Conservation (phyloP, 768 basidiomycete genomes). For the Pisolithus microcarpus region DNA sequence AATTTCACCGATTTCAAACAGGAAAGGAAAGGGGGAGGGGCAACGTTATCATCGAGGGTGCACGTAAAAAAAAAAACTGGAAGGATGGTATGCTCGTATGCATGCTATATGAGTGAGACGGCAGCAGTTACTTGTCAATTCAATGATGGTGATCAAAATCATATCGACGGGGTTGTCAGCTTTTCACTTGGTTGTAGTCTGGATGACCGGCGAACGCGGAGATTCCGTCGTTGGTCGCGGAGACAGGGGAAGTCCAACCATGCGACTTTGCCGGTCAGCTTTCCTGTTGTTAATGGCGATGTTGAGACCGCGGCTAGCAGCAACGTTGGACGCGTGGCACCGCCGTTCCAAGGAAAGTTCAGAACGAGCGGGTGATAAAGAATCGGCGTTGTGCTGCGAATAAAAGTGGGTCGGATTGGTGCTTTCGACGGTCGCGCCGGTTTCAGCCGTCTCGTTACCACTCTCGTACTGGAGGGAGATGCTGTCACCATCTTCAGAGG, state of each 20-base stretch:
- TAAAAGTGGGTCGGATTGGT: conserved; percentile 29
- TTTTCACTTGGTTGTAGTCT: conserved; percentile 19
- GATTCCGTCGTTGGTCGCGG: conserved; percentile 22
- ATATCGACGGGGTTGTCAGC: no score
- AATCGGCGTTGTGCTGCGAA: conserved; percentile 20
- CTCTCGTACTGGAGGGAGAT: conserved; percentile 65
- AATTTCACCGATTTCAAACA: neutral
- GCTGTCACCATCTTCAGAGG: conserved; percentile 65
- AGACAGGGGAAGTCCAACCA: conserved; percentile 55
- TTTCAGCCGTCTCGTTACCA: conserved; percentile 64
- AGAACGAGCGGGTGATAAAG: conserved; percentile 11
- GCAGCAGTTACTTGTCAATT: conserved; percentile 8
- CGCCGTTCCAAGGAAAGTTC: conserved; percentile 30
- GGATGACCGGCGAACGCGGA: conserved; percentile 7
- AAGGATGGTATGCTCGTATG: neutral
- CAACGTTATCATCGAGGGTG: neutral
- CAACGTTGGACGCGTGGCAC: conserved; percentile 51
- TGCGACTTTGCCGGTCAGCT: conserved; percentile 56
- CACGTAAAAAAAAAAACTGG: neutral
- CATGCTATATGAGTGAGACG: neutral
- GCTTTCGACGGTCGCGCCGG: conserved; percentile 43
- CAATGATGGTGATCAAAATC: conserved; percentile 3
- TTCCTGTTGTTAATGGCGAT: conserved; percentile 49
- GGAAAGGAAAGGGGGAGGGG: neutral
- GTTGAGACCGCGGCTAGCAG: conserved; percentile 66